These are phyloP conservation scores for Stephanodiscus triporus DNA, from an alignment of 108 stramenopile species.

Conservation along the genomic window DNA sequence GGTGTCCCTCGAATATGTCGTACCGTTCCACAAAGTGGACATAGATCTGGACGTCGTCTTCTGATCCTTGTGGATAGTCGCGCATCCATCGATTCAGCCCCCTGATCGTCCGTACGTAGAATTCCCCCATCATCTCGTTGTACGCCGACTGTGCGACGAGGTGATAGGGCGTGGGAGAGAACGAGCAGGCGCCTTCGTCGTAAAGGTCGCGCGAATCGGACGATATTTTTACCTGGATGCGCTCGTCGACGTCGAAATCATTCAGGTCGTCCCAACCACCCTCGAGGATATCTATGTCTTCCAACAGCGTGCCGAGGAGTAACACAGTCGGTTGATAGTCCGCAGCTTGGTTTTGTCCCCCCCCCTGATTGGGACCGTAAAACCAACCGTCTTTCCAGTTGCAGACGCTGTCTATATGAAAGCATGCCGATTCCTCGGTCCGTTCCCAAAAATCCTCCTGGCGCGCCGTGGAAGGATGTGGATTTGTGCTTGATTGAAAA, in stretches of 20 bases:
- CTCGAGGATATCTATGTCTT: constrained; percentile 14
- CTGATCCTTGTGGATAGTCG: constrained; percentile 22
- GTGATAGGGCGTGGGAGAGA: constrained; percentile 35
- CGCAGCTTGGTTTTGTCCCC: too few relatives aligned
- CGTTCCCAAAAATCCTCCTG: constrained; percentile 31
- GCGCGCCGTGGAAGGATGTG: neutral
- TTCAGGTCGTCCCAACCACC: constrained; percentile 13
- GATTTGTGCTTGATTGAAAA: neutral
- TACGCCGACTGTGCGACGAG: constrained; percentile 44
- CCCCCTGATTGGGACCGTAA: constrained; percentile 5
- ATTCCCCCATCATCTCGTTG: constrained; percentile 59
- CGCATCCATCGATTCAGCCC: constrained; percentile 32
- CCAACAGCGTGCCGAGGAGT: neutral
- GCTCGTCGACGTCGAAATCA: constrained; percentile 13
- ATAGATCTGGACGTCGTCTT: constrained; percentile 27
- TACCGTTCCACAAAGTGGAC: constrained; percentile 20
- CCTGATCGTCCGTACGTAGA: constrained; percentile 40
- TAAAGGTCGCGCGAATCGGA: neutral
- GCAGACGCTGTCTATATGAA: constrained; percentile 36
- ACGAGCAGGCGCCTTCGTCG: constrained; percentile 16
- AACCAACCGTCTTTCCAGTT: constrained; percentile 39
- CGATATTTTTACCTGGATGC: constrained; percentile 42
- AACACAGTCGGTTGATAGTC: constrained; percentile 26
- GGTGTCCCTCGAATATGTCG: constrained; percentile 35
- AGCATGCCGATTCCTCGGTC: constrained; percentile 18